Percentiles rank a stretch among this genome's conserved stretches.
Conservation (phyloP, 192 early-diverging fungal genomes). For the Coemansia nantahalensis region DNA sequence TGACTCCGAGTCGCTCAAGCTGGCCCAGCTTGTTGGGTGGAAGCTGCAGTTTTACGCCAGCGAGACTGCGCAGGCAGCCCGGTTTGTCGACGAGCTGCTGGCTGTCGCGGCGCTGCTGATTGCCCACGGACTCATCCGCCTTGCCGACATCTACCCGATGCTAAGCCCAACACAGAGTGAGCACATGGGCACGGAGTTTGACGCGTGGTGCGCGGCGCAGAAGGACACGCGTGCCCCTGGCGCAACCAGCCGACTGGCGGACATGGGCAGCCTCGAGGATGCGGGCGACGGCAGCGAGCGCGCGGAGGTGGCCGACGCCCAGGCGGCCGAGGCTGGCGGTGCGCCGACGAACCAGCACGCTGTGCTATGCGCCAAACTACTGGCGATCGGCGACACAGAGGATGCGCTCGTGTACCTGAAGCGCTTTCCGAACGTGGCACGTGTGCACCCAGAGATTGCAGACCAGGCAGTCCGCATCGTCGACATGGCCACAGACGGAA, state of each 20-base stretch:
- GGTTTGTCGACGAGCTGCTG: constrained; percentile 39
- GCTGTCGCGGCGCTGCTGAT: constrained; percentile 45
- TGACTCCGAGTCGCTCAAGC: constrained; percentile 22
- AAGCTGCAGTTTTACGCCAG: constrained; percentile 40
- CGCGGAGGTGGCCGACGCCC: not conserved
- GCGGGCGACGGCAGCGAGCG: constrained; percentile 9
- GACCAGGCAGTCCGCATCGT: constrained; percentile 36
- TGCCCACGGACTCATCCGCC: constrained; percentile 25
- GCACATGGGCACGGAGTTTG: constrained; percentile 20
- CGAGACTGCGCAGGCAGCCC: constrained; percentile 17
- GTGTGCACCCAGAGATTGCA: constrained; percentile 27
- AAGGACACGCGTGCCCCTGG: constrained; percentile 22
- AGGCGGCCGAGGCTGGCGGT: not conserved
- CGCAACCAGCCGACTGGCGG: constrained; percentile 14
- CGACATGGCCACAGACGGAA: constrained; percentile 13
- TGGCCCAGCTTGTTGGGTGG: constrained; percentile 48
- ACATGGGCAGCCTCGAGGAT: constrained; percentile 38
- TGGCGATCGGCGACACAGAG: constrained; percentile 34
- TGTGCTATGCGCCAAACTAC: constrained; percentile 33
- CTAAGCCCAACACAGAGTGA: constrained; percentile 16
- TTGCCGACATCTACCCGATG: constrained; percentile 36
- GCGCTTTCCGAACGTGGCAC: constrained; percentile 33
- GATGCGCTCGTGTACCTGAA: constrained; percentile 33
- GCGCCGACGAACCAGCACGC: constrained; percentile 45
- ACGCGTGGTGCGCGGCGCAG: constrained; percentile 21